A percentile compares a stretch with the other conserved stretches of the same genome.
phyloP scores from a whole-genome alignment of 2,329 filamentous ascomycete genomes.

The Trichoderma sp. region DNA sequence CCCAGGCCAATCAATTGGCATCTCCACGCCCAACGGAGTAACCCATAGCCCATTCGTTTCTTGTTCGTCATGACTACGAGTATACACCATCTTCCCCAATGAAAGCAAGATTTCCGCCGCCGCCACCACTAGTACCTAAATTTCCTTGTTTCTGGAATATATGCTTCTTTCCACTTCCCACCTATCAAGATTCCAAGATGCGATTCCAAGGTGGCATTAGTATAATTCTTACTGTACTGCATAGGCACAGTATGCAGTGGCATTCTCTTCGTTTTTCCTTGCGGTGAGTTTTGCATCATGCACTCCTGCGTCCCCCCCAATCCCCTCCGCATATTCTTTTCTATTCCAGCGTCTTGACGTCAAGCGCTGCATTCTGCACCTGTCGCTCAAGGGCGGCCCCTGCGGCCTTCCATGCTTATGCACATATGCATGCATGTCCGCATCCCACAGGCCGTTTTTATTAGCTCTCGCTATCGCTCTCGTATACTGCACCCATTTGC shows the following conservation, averaged over 20 bases:
- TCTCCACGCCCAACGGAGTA: neutral
- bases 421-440: neutral
- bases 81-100: neutral
- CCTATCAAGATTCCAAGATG: neutral
- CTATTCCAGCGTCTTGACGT: neutral
- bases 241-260: neutral
- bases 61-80: neutral
- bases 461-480: neutral
- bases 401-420: neutral
- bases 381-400: neutral
- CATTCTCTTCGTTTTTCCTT: neutral
- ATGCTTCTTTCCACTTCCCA: neutral
- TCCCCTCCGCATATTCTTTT: neutral
- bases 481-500: neutral
- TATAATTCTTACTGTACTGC: neutral
- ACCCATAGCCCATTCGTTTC: neutral
- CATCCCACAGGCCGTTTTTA: neutral
- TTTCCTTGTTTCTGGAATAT: neutral
- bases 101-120: neutral
- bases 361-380: neutral
- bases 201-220: no score
- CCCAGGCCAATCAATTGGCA: neutral
- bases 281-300: conserved; percentile 3
- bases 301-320: conserved; percentile 11
- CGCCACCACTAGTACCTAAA: neutral